A percentile compares a stretch with the other conserved stretches of the same genome.
Conservation (phyloP, 2,329 filamentous ascomycete species). For the Ascomycota sp. region DNA sequence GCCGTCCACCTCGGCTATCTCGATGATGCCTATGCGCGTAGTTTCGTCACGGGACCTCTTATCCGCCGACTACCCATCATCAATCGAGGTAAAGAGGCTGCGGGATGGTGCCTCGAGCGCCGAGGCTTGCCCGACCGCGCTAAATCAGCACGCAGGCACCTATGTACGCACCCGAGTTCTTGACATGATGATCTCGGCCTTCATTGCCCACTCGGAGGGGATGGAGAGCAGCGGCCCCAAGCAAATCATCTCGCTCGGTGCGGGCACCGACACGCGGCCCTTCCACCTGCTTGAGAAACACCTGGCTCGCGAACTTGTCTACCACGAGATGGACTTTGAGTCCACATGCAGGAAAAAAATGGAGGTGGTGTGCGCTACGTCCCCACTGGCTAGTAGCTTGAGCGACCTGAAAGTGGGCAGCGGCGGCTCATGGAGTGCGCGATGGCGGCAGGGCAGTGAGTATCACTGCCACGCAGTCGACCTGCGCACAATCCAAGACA, state of each 20-base stretch:
- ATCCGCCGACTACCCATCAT: constrained; percentile 67
- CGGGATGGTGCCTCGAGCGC: neutral
- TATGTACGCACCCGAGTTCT: constrained; percentile 73
- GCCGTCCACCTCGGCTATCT: constrained; percentile 73
- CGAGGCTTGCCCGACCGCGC: neutral
- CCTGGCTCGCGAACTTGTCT: constrained; percentile 28
- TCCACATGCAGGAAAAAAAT: constrained; percentile 49
- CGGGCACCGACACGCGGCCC: constrained; percentile 77
- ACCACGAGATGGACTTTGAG: constrained; percentile 85
- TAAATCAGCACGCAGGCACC: constrained; percentile 36
- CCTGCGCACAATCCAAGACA: constrained; percentile 32
- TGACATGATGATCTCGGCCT: constrained; percentile 51
- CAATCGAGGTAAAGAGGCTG: constrained; percentile 49
- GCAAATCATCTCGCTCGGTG: constrained; percentile 81
- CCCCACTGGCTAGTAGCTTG: constrained; percentile 18
- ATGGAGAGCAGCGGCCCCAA: constrained; percentile 15
- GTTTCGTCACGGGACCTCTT: constrained; percentile 37
- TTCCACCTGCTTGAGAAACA: constrained; percentile 45
- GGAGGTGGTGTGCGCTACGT: constrained; percentile 23
- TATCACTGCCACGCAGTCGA: constrained; percentile 45
- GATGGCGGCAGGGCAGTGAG: constrained; percentile 14
- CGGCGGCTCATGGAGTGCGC: constrained; percentile 19
- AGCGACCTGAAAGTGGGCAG: constrained; percentile 10
- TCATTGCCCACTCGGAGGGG: constrained; percentile 27
- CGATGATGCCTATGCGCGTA: constrained; percentile 52